A percentile compares a stretch with the other conserved stretches of the same genome.
These are phyloP conservation scores for Candida nitratophila DNA, from an alignment of 805 yeast species.

Conservation along the genomic window DNA sequence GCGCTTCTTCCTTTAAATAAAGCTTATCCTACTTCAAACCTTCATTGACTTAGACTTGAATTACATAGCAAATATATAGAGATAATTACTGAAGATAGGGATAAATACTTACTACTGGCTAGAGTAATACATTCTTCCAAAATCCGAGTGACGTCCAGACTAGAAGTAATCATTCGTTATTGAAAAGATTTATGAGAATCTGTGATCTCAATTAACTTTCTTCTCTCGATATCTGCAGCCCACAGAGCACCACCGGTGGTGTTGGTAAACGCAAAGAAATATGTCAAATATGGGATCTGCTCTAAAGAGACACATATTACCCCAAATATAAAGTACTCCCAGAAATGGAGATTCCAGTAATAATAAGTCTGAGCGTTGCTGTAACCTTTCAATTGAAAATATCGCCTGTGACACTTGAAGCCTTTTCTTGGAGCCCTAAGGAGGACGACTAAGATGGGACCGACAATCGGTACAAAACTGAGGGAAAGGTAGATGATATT, in stretches of 20 bases:
- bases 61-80: too few relatives aligned
- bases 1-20: too few relatives aligned
- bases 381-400: conserved; percentile 50
- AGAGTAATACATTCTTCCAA: too few relatives aligned
- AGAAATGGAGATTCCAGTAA: conserved; percentile 27
- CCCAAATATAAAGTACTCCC: conserved; percentile 44
- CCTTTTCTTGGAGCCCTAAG: conserved; percentile 52
- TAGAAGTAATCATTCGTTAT: too few relatives aligned
- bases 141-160: too few relatives aligned
- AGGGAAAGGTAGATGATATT: conserved; percentile 30
- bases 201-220: neutral
- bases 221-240: conserved; percentile 37
- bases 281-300: conserved; percentile 44
- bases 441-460: conserved; percentile 46
- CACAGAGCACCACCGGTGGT: conserved; percentile 59
- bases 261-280: conserved; percentile 51
- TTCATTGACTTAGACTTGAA: too few relatives aligned
- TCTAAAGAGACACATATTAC: conserved; percentile 44
- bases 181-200: neutral
- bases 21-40: too few relatives aligned
- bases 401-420: conserved; percentile 43
- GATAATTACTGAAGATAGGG: too few relatives aligned
- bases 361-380: conserved; percentile 32
- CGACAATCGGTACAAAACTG: conserved; percentile 48
- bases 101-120: too few relatives aligned